phyloP scores from a whole-genome alignment of 2,329 filamentous ascomycete genomes.

The Thielaviopsis punctulata region DNA sequence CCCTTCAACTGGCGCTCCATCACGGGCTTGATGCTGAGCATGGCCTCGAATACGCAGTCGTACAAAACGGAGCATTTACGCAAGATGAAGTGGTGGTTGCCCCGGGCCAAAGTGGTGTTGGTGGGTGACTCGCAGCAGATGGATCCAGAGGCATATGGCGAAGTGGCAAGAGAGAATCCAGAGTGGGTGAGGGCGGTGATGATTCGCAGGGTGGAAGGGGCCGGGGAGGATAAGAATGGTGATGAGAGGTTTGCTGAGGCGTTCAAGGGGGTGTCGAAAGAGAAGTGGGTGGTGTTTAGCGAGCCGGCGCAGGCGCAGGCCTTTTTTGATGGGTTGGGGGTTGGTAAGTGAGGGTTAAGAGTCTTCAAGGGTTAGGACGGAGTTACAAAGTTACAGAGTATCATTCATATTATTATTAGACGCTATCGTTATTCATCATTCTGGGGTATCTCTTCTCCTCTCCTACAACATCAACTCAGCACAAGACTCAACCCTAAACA shows the following conservation, averaged over 20 bases:
- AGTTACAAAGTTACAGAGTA: not conserved
- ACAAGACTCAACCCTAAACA: too few species aligned
- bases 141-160: constrained; percentile 79
- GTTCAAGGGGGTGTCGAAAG: constrained; percentile 54
- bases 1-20: constrained; percentile 78
- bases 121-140: constrained; percentile 85
- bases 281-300: constrained; percentile 69
- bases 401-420: not conserved
- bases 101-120: constrained; percentile 59
- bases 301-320: constrained; percentile 32
- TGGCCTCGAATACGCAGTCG: constrained; percentile 64
- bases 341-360: not conserved
- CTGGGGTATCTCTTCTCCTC: too few species aligned
- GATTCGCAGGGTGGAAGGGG: constrained; percentile 65
- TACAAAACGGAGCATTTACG: constrained; percentile 74
- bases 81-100: constrained; percentile 65
- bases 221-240: constrained; percentile 46
- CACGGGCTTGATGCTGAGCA: constrained; percentile 56
- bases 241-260: constrained; percentile 64
- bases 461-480: too few species aligned
- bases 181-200: constrained; percentile 71
- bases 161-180: constrained; percentile 50
- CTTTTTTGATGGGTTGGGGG: constrained; percentile 2
- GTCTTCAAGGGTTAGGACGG: not conserved
- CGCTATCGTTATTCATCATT: not conserved